Percentiles rank a stretch among this genome's conserved stretches.
Evolutionary conservation across 2,329 filamentous ascomycete genomes (phyloP).

Genomic region (Colletotrichum caudatum): DNA sequence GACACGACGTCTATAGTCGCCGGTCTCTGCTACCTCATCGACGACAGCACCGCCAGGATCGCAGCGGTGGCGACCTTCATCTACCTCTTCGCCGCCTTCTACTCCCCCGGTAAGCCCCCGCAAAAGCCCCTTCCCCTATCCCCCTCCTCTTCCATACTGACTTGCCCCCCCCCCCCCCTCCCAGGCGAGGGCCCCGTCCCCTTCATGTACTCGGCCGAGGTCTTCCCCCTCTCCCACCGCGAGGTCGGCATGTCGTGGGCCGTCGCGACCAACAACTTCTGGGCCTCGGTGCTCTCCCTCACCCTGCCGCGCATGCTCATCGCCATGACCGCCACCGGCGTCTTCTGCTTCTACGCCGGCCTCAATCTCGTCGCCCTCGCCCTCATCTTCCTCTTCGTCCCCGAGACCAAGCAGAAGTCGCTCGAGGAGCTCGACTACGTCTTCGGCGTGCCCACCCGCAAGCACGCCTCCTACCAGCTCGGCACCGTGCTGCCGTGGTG

Average conservation of each 20-base stretch:
- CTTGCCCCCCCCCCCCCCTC: too few species aligned
- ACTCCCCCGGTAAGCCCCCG: constrained; percentile 64
- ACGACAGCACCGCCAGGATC: constrained; percentile 57
- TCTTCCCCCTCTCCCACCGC: constrained; percentile 73
- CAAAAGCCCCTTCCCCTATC: too few species aligned
- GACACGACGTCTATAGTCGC: constrained; percentile 46
- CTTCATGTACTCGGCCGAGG: constrained; percentile 72
- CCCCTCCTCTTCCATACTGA: neutral
- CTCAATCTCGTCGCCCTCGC: constrained; percentile 60
- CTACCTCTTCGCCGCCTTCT: constrained; percentile 74
- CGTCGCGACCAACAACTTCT: constrained; percentile 70
- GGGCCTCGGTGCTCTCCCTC: constrained; percentile 62
- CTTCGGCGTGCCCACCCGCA: constrained; percentile 69
- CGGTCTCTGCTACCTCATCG: constrained; percentile 54
- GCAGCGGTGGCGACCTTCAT: constrained; percentile 71
- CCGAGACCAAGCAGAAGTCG: constrained; percentile 64
- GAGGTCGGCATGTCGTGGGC: constrained; percentile 74
- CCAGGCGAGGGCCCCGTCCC: constrained; percentile 69
- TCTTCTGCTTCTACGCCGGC: constrained; percentile 60
- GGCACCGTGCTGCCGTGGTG: constrained; percentile 70
- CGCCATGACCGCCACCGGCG: constrained; percentile 51
- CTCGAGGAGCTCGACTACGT: constrained; percentile 70
- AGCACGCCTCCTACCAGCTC: constrained; percentile 69
- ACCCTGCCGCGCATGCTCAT: constrained; percentile 64
- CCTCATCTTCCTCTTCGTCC: constrained; percentile 63